A percentile compares a stretch with the other conserved stretches of the same genome.
Conservation (phyloP, 495 filamentous ascomycete genomes). For the Hypoxylon rickii region DNA sequence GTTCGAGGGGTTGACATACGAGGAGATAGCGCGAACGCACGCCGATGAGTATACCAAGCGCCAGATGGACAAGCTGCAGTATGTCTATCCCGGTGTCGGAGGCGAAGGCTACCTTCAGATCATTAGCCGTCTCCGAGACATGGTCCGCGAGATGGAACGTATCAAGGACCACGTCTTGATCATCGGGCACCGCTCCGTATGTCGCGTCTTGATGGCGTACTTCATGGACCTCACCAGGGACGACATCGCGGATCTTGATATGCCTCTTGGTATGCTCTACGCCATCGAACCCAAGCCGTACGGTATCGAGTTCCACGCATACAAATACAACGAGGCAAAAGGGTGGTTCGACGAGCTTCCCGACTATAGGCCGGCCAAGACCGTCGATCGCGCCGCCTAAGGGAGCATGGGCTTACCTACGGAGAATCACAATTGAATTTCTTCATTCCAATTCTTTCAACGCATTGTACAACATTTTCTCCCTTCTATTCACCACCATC, state of each 20-base stretch:
- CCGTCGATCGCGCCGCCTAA: constrained; percentile 47
- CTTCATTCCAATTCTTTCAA: constrained; percentile 8
- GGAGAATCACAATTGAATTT: neutral
- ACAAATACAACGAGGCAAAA: constrained; percentile 75
- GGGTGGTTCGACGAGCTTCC: constrained; percentile 84
- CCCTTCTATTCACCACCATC: constrained; percentile 1
- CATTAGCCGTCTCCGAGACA: constrained; percentile 90
- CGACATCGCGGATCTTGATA: constrained; percentile 89
- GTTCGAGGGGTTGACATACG: constrained; percentile 94
- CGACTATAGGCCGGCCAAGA: constrained; percentile 70
- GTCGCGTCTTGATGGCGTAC: constrained; percentile 90
- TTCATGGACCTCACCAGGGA: constrained; percentile 89
- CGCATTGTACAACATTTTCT: constrained; percentile 18
- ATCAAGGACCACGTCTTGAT: constrained; percentile 94
- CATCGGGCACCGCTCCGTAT: constrained; percentile 86
- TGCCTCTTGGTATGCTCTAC: constrained; percentile 89
- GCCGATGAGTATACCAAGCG: constrained; percentile 79
- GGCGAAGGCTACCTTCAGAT: constrained; percentile 97
- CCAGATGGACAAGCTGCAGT: constrained; percentile 80
- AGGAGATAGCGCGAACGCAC: constrained; percentile 75
- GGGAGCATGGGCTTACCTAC: neutral
- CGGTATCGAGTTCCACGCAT: constrained; percentile 94
- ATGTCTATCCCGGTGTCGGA: constrained; percentile 92
- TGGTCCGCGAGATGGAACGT: constrained; percentile 95
- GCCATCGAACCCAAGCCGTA: constrained; percentile 97